These are phyloP conservation scores for Suillus bovinus DNA, from an alignment of 768 basidiomycete species.

Conservation along the genomic window DNA sequence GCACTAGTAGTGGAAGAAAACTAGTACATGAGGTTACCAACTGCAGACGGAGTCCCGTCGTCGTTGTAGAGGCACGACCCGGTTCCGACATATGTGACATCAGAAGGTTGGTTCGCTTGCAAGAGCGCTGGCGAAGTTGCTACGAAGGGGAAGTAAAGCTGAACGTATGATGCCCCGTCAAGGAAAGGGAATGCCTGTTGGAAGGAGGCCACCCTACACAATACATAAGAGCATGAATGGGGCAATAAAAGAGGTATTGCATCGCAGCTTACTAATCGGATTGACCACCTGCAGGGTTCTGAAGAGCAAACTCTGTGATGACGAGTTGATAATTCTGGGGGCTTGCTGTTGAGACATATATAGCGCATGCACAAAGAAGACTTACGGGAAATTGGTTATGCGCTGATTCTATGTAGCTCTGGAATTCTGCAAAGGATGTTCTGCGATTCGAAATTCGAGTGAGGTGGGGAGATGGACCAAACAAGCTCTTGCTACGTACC, in stretches of 20 bases:
- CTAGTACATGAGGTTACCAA: constrained; percentile 27
- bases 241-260: not conserved
- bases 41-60: constrained; percentile 25
- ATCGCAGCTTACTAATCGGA: constrained; percentile 27
- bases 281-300: constrained; percentile 32
- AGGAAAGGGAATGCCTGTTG: constrained; percentile 36
- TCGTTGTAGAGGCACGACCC: constrained; percentile 36
- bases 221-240: constrained; percentile 5
- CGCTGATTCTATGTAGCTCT: constrained; percentile 27
- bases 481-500: constrained; percentile 16
- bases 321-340: constrained; percentile 26
- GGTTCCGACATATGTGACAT: constrained; percentile 21
- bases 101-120: constrained; percentile 19
- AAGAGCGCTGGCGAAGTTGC: constrained; percentile 33
- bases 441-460: constrained; percentile 17
- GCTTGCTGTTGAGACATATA: constrained; percentile 12
- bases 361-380: too few species aligned
- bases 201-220: constrained; percentile 33
- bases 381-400: constrained; percentile 31
- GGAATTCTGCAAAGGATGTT: constrained; percentile 28
- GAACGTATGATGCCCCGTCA: constrained; percentile 30
- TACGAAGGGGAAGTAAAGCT: constrained; percentile 39
- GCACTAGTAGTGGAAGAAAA: too few species aligned
- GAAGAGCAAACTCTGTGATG: constrained; percentile 35
- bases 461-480: not conserved